These are phyloP conservation scores for Mesembryanthemum crystallinum DNA, from an alignment of 148 eudicot species.

Conservation along the genomic window DNA sequence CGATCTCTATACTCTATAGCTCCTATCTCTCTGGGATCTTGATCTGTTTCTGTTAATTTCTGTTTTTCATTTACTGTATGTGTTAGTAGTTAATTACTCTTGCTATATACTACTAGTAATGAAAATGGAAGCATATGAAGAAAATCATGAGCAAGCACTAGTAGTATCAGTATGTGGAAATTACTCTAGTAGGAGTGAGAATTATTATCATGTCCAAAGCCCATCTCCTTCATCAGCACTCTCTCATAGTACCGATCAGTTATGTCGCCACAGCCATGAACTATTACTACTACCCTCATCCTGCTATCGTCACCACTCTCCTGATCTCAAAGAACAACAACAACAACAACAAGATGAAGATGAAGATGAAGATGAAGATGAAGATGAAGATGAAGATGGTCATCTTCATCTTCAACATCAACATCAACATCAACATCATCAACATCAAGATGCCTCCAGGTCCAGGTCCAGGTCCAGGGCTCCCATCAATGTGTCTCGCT, in stretches of 20 bases:
- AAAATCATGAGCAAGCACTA: neutral
- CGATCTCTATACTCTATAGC: too few relatives aligned
- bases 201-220: slow-evolving; percentile 59
- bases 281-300: neutral
- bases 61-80: neutral
- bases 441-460: neutral
- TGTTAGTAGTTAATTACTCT: neutral
- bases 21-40: too few relatives aligned
- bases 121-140: slow-evolving; percentile 20
- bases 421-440: neutral
- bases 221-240: slow-evolving; percentile 43
- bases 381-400: too few relatives aligned
- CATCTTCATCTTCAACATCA: neutral
- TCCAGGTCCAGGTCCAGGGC: slow-evolving; percentile 1
- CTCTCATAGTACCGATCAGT: neutral
- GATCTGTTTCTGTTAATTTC: neutral
- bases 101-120: too few relatives aligned
- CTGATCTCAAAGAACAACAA: slow-evolving; percentile 8
- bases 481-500: slow-evolving; percentile 31
- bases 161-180: neutral
- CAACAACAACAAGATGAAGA: too few relatives aligned
- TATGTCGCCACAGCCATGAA: neutral
- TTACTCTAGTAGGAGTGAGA: neutral
- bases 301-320: neutral
- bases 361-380: too few relatives aligned